Evolutionary conservation across 768 basidiomycete species (phyloP), one percentile per base, ranked within the genome.

Genomic region (Neoboletus magnificus): DNA sequence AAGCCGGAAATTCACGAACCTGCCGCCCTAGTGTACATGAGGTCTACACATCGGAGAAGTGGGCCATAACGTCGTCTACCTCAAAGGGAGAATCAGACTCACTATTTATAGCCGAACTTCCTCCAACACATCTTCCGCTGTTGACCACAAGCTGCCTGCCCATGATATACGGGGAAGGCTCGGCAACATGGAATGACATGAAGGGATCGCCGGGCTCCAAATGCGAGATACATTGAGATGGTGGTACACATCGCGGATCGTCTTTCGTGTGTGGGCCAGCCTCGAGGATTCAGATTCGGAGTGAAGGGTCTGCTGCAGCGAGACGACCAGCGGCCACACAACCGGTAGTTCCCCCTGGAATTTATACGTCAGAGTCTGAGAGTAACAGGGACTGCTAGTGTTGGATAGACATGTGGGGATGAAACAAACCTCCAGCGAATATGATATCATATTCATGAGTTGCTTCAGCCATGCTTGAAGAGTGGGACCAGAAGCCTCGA

Each of bases 1-100:
- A 33, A 20, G 29, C 10, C 5, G 12, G 45, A 40, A 23, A 51
- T 9, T 15, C 41, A 49, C 58, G 15, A 23, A 59, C 58, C 79
- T 27, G 80, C 66, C 7, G 82, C 78, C 27, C 85, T 78, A 1
- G 77, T 82, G 62, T 85, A 86, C 76, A 84, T 79, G 62, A 75
- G 71, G 54, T 69, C 75, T 69, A 39, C 46, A 36, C 49, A 15
- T 50, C 27, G 7, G 60, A 50, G 30, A 30, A 23, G 6, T 40
- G 23, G 32, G 36, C 4, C 7, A 33, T 35, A 5, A 8, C 2
- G n/a, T 13, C 7, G 57, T n/a, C 15, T 6, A 20, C 29, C 48
- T 15, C 55, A 27, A 6, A 32, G 27, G 50, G 54, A 11, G 60
- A 13, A 37, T 35, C 33, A 4, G 12, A 58, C 76, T 33, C 47